phyloP scores from a whole-genome alignment of 139 green algal species.

The Parachlorella kessleri region DNA sequence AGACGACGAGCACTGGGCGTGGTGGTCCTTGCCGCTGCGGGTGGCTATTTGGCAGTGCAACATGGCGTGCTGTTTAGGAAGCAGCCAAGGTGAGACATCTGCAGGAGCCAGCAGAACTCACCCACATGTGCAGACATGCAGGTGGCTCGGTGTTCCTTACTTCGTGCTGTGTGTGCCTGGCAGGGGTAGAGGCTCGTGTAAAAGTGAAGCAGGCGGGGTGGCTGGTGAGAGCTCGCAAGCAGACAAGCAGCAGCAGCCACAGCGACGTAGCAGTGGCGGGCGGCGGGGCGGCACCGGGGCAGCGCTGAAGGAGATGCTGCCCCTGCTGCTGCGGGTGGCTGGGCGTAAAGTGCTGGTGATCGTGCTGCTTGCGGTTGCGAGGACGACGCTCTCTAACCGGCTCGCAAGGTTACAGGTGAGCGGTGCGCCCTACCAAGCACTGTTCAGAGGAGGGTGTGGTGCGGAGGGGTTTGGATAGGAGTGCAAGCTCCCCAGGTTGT shows the following conservation, averaged over 20 bases:
- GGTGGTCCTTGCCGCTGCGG: background rate
- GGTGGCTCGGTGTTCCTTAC: background rate
- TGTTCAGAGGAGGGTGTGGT: too few relatives aligned
- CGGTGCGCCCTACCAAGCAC: too few relatives aligned
- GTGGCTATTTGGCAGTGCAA: constrained; percentile 1
- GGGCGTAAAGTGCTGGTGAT: constrained; percentile 31
- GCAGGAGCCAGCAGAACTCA: background rate
- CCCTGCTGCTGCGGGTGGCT: constrained; percentile 44
- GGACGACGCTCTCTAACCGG: constrained; percentile 70
- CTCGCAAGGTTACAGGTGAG: constrained; percentile 48
- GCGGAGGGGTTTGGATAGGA: too few relatives aligned
- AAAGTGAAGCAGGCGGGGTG: background rate
- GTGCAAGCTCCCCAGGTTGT: too few relatives aligned
- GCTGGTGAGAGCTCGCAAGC: background rate
- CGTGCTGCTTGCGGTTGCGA: constrained; percentile 14
- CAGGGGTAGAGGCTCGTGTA: background rate
- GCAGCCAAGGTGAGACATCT: background rate
- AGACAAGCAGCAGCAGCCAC: too few relatives aligned
- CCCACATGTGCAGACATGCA: background rate
- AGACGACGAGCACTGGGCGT: background rate
- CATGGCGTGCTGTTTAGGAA: background rate
- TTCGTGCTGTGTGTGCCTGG: background rate
- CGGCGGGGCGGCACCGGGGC: background rate
- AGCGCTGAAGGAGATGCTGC: constrained; percentile 50
- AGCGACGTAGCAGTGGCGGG: too few relatives aligned